A percentile compares a stretch with the other conserved stretches of the same genome.
Evolutionary conservation across 2,329 filamentous ascomycete species (phyloP).

Genomic region (Apiospora rasikravindrae): DNA sequence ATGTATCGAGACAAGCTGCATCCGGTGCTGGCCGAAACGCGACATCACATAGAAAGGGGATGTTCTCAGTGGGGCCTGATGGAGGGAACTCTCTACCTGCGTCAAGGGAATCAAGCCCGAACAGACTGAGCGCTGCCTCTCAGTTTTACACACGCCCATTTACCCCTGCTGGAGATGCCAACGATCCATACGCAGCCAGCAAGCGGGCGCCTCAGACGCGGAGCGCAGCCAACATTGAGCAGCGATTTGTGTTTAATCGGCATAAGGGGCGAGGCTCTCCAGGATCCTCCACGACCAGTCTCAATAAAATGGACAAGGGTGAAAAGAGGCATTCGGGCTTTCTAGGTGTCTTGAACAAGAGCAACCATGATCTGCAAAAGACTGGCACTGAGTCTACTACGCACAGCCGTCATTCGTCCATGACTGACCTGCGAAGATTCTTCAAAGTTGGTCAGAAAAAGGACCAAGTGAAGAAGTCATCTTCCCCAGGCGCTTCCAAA

Average conservation of each 20-base stretch:
- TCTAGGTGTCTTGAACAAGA: constrained; percentile 44
- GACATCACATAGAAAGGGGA: constrained; percentile 55
- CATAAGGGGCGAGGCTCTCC: constrained; percentile 71
- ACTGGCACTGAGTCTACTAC: constrained; percentile 54
- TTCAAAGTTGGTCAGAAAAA: constrained; percentile 79
- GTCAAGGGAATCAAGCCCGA: constrained; percentile 69
- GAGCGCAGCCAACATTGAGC: constrained; percentile 70
- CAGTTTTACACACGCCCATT: constrained; percentile 74
- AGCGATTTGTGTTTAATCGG: constrained; percentile 82
- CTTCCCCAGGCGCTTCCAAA: constrained; percentile 64
- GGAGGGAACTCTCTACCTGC: constrained; percentile 56
- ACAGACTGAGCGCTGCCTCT: constrained; percentile 61
- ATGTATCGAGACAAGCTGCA: constrained; percentile 47
- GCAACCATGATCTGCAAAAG: constrained; percentile 48
- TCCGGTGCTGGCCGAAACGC: constrained; percentile 41
- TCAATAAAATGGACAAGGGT: constrained; percentile 50
- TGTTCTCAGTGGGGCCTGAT: constrained; percentile 56
- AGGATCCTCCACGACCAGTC: constrained; percentile 55
- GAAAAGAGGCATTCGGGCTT: constrained; percentile 59
- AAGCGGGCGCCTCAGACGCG: constrained; percentile 74
- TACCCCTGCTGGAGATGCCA: constrained; percentile 77
- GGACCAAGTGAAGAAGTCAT: constrained; percentile 61
- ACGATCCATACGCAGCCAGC: constrained; percentile 87
- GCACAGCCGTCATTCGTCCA: constrained; percentile 73
- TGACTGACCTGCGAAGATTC: constrained; percentile 96